Percentiles rank a stretch among this genome's conserved stretches.
Conservation (phyloP, 805 yeast genomes). For the Teunomyces gatunensis region DNA sequence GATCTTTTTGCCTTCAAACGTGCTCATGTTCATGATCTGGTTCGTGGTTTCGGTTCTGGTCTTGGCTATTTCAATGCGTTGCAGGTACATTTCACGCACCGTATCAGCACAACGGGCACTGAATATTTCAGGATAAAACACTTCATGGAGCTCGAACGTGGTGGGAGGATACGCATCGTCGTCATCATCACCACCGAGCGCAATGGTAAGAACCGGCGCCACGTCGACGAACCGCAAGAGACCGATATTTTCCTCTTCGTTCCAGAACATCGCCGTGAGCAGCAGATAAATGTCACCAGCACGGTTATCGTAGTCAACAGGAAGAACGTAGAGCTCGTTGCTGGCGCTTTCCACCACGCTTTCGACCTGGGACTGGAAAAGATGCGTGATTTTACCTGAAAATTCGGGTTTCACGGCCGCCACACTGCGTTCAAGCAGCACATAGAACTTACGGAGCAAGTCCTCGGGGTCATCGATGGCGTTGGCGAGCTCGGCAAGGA, state of each 20-base stretch:
- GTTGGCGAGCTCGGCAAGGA: conserved; percentile 15
- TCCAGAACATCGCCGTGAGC: conserved; percentile 39
- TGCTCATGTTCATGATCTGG: conserved; percentile 29
- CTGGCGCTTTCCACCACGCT: conserved; percentile 23
- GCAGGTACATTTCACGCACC: conserved; percentile 18
- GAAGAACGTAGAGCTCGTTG: conserved; percentile 26
- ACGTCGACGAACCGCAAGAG: conserved; percentile 24
- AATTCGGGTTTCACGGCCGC: background rate
- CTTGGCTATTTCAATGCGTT: conserved; percentile 12
- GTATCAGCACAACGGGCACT: conserved; percentile 19
- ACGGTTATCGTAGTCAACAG: conserved; percentile 32
- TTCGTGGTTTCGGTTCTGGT: conserved; percentile 20
- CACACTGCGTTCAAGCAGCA: conserved; percentile 4
- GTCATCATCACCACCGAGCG: conserved; percentile 26
- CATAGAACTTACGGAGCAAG: conserved; percentile 12
- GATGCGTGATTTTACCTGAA: conserved; percentile 6
- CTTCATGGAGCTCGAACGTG: background rate
- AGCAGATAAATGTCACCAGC: conserved; percentile 26
- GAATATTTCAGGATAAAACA: conserved; percentile 36
- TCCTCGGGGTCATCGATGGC: conserved; percentile 19
- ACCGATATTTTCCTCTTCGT: conserved; percentile 27
- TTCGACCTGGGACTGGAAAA: conserved; percentile 28
- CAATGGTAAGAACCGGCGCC: conserved; percentile 32
- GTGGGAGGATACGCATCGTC: background rate
- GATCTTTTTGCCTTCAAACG: conserved; percentile 41